Evolutionary conservation across 2,329 filamentous ascomycete genomes (phyloP), one percentile per base, ranked within the genome.

Genomic region (Fusarium nelsonii): DNA sequence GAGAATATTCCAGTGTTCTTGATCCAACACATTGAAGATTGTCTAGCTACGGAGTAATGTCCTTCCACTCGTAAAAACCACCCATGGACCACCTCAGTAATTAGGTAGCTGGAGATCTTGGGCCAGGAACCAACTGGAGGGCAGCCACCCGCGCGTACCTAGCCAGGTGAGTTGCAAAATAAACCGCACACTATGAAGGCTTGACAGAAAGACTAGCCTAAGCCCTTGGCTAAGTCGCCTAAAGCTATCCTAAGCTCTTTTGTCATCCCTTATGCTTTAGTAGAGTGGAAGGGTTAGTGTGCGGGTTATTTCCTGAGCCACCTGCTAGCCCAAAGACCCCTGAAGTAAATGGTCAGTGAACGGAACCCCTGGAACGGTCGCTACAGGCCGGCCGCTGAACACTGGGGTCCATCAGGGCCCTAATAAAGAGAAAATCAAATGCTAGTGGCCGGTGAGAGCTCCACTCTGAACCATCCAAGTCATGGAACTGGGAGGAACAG

Each of bases 401-500:
- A 45, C 43, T 65, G 58, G 64, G 65, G 59, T 43, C 54, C 59
- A 69, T 68, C 50, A 52, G 45, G 49, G 65, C 51, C 51, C 60
- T 66, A 54, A 51, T 26, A n/a, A 36, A 43, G 34, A 40, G 37
- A 50, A 52, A 41, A 41, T 36, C 53, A 37, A 62, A 61, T 49
- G 39, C 55, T 50, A 67, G 62, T 69, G 66, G 66, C 44, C 62
- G 48, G 62, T 69, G 57, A 36, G 23, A 32, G 50, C 16, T 48
- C 62, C 57, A 59, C 66, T 63, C 18, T 8, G 18, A 23, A 59
- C 43, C 43, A 43, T 44, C 48, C 43, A 39, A 10, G 57, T 34
- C 45, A 44, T 68, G 67, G 58, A 68, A 69, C 63, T 70, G 67
- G 67, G 56, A 49, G 43, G 46, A 69, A 61, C 48, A 70, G 63